These are phyloP conservation scores for Herpetospermum pedunculosum DNA, from an alignment of 306 rosid species.

Conservation along the genomic window DNA sequence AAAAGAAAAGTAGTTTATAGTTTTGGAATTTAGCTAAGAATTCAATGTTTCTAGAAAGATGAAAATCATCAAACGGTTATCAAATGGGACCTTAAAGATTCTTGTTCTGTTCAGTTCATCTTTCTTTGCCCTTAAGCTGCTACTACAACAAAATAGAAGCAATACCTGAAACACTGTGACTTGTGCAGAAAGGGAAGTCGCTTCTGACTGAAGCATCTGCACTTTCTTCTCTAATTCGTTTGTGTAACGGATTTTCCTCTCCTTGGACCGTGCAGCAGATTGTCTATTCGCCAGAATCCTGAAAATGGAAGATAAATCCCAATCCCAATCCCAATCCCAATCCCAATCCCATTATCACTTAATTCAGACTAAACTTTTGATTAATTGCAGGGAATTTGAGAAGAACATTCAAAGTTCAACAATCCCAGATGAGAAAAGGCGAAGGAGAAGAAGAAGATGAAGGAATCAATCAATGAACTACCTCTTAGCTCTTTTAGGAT, in stretches of 20 bases:
- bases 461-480: neutral
- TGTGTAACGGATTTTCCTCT: conserved; percentile 82
- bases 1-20: too few species aligned
- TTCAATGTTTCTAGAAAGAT: too few species aligned
- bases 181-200: conserved; percentile 90
- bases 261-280: conserved; percentile 96
- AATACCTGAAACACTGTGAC: conserved; percentile 81
- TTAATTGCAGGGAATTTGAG: neutral
- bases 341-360: neutral
- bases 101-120: neutral
- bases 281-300: conserved; percentile 95
- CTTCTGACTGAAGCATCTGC: conserved; percentile 92
- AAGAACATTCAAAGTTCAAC: neutral
- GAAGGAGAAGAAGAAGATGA: neutral
- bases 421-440: neutral
- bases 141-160: conserved; percentile 10
- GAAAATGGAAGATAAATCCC: neutral
- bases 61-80: too few species aligned
- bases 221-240: conserved; percentile 91
- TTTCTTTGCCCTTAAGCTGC: neutral
- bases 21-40: too few species aligned
- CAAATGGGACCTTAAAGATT: too few species aligned
- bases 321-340: neutral
- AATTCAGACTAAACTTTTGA: neutral
- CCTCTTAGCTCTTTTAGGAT: conserved; percentile 95